These are phyloP conservation scores for Leccinum proximum DNA, from an alignment of 1,284 basidiomycete genomes.

Conservation along the genomic window DNA sequence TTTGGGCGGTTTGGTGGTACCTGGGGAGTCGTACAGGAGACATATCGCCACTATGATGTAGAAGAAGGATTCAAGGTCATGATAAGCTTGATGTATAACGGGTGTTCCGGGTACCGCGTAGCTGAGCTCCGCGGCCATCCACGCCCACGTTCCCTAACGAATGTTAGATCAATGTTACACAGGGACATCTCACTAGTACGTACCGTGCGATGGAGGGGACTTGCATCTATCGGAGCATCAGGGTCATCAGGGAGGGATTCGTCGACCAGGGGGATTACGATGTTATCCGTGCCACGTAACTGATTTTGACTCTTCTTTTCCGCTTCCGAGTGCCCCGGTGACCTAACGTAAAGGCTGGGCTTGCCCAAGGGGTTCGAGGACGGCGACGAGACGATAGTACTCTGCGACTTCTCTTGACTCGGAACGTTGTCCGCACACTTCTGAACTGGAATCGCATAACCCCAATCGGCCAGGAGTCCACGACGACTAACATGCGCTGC, in stretches of 20 bases:
- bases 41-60: not conserved
- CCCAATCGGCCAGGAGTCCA: not conserved
- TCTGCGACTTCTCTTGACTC: not conserved
- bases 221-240: not conserved
- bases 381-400: too few species aligned
- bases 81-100: not conserved
- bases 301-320: not conserved
- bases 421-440: not conserved
- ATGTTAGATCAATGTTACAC: not conserved
- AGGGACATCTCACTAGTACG: not conserved
- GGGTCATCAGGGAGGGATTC: not conserved
- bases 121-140: slow-evolving; percentile 13
- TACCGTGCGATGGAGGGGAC: slow-evolving; percentile 1
- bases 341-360: not conserved
- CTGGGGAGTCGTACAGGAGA: not conserved
- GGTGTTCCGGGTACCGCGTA: not conserved
- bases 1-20: not conserved
- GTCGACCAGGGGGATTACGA: not conserved
- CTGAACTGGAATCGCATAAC: not conserved
- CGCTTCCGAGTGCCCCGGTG: not conserved
- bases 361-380: not conserved
- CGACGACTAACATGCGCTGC: not conserved
- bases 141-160: slow-evolving; percentile 7
- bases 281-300: not conserved
- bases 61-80: not conserved